Evolutionary conservation across 257 asterid genomes (phyloP), one percentile per base, ranked within the genome.

Genomic region (Solanum sitiens): DNA sequence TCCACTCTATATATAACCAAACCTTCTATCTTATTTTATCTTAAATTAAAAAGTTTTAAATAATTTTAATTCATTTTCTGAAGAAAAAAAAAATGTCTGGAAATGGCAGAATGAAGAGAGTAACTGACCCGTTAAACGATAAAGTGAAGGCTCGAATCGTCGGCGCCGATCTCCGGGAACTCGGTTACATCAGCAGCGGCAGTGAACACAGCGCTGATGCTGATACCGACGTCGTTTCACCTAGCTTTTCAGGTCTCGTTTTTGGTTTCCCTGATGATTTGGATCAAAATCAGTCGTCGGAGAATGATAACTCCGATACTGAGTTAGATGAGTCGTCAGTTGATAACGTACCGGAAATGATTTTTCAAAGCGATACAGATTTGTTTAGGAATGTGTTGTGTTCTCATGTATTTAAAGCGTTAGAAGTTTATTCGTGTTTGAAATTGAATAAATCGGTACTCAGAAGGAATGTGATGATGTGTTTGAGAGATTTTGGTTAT

Each of bases 111-210:
- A 89, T 67, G 87, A 95, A 93, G 91, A 89, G 92, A 86, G 93
- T 92, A 23, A 92, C 95, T 35, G 92, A 91, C 91, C 94, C 94
- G n/a, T 87, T 95, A 4, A 91, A 89, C 27, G 87, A 84, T 11
- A 74, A 77, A 63, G 84, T 59, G 1, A 95, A 92, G 88, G 99
- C 95, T 25, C 90, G 98, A 72, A 91, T 95, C 90, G 61, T 93
- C 91, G 94, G 96, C 85, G 79, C 90, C 70, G 35, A 85, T 45
- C 30, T 73, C 37, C 67, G 85, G 85, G 88, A 89, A 15, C 92
- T 91, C 32, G 93, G 89, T 39, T 89, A 87, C 87, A 56, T 89
- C 84, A 95, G 98, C 93, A 95, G 98, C 93, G 98, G 98, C 4
- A 96, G 98, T 90, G 98, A 96, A 25, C 94, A 92, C 96, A 93